phyloP scores from a whole-genome alignment of 2,329 filamentous ascomycete genomes.

The Polytolypa hystricis region DNA sequence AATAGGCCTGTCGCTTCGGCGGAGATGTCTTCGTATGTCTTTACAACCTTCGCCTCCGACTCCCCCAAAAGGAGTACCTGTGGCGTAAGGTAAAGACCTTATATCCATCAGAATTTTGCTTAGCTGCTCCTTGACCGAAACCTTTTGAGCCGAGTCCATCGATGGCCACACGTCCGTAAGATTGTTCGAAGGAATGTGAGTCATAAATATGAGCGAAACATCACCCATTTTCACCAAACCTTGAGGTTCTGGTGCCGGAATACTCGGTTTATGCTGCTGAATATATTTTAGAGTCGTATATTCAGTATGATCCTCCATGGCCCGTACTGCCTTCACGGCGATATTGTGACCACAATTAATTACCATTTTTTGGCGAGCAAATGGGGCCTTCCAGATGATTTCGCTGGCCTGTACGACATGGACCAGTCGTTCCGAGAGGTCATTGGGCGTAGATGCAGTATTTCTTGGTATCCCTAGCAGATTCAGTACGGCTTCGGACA shows the following conservation, averaged over 20 bases:
- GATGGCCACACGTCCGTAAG: conserved; percentile 13
- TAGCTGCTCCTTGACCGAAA: conserved; percentile 13
- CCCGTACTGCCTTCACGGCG: conserved; percentile 15
- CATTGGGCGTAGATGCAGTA: conserved; percentile 2
- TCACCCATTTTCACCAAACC: conserved; percentile 13
- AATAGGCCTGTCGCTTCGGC: conserved; percentile 13
- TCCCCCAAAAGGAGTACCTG: conserved; percentile 14
- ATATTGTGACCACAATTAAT: conserved; percentile 13
- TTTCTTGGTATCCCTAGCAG: conserved; percentile 8
- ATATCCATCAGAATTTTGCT: conserved; percentile 13
- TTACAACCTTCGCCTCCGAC: conserved; percentile 17
- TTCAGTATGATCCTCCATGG: conserved; percentile 16
- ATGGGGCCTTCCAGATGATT: conserved; percentile 15
- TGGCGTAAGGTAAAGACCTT: conserved; percentile 11
- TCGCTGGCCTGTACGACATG: conserved; percentile 12
- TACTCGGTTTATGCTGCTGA: conserved; percentile 11
- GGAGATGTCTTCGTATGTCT: conserved; percentile 16
- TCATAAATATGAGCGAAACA: conserved; percentile 17
- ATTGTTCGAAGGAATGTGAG: conserved; percentile 6
- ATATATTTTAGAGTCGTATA: conserved; percentile 19
- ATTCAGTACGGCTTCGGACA: conserved; percentile 10
- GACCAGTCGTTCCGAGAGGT: conserved; percentile 10
- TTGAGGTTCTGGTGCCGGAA: conserved; percentile 14
- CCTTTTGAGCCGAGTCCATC: conserved; percentile 12
- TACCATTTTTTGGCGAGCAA: conserved; percentile 14